A percentile compares a stretch with the other conserved stretches of the same genome.
These are phyloP conservation scores for Paracoccidioides lutzii DNA, from an alignment of 2,329 filamentous ascomycete species.

Conservation along the genomic window DNA sequence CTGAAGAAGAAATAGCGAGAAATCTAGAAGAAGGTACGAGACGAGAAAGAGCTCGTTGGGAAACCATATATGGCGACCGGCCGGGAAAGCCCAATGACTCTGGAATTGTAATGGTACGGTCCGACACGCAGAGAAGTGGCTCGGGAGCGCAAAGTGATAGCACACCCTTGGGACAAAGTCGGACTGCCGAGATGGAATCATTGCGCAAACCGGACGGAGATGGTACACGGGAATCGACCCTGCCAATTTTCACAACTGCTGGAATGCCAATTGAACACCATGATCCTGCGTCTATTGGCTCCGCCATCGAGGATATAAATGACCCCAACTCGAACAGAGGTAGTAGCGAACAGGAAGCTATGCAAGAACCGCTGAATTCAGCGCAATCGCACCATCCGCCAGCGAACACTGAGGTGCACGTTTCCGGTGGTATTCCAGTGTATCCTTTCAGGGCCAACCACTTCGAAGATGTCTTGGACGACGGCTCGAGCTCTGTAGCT, in stretches of 20 bases:
- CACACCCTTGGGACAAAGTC: background rate
- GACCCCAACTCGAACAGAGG: background rate
- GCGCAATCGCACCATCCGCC: background rate
- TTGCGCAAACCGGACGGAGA: background rate
- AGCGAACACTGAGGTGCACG: background rate
- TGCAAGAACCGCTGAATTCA: background rate
- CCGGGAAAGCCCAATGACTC: constrained; percentile 37
- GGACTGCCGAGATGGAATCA: background rate
- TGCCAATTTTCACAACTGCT: background rate
- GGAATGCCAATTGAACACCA: background rate
- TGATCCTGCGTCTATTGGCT: background rate
- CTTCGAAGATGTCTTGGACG: background rate
- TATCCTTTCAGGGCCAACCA: background rate
- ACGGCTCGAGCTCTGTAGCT: constrained; percentile 22
- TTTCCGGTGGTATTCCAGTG: background rate
- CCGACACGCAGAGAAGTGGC: background rate
- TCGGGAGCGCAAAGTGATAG: background rate
- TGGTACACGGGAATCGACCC: background rate
- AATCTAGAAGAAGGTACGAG: constrained; percentile 37
- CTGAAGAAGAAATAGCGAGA: constrained; percentile 59
- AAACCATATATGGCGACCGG: constrained; percentile 54
- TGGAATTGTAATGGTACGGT: constrained; percentile 14
- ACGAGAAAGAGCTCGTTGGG: constrained; percentile 50
- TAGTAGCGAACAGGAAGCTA: background rate
- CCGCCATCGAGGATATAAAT: background rate